Evolutionary conservation across 495 filamentous ascomycete species (phyloP).

Genomic region (Darksidea phi): DNA sequence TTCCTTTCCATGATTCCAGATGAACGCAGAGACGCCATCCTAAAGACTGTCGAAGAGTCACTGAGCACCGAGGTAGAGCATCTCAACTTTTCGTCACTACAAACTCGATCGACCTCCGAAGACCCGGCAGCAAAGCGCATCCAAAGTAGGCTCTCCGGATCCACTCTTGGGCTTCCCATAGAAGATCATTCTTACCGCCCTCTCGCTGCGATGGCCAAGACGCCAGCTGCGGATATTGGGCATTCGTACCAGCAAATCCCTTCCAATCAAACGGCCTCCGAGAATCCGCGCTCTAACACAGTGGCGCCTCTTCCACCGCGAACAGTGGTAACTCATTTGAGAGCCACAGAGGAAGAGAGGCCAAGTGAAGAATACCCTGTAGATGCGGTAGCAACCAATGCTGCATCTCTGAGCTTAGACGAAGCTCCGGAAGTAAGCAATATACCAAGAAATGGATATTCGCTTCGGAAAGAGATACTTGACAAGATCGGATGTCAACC

Average conservation of each 20-base stretch:
- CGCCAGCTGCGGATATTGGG: constrained; percentile 15
- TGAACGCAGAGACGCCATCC: constrained; percentile 18
- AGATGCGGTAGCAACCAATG: constrained; percentile 16
- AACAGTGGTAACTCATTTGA: constrained; percentile 30
- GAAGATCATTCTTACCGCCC: constrained; percentile 9
- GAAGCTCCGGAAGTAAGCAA: constrained; percentile 25
- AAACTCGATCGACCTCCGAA: constrained; percentile 8
- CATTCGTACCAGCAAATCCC: constrained; percentile 11
- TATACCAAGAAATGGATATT: constrained; percentile 24
- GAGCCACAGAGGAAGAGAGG: too few relatives aligned
- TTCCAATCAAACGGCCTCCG: constrained; percentile 16
- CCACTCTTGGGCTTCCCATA: constrained; percentile 6
- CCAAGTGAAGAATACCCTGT: constrained; percentile 28
- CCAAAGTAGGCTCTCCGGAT: constrained; percentile 14
- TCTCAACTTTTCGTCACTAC: constrained; percentile 21
- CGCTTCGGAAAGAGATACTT: constrained; percentile 38
- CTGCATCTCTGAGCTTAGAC: constrained; percentile 23
- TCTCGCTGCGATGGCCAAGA: constrained; percentile 4
- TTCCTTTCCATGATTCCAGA: constrained; percentile 28
- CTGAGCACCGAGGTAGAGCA: constrained; percentile 19
- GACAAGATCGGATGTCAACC: constrained; percentile 40
- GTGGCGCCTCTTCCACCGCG: constrained; percentile 33
- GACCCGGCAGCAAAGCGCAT: constrained; percentile 15
- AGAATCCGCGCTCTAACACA: constrained; percentile 30
- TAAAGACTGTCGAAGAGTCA: constrained; percentile 24